These are phyloP conservation scores for Piper longum DNA, from an alignment of 164 flowering plant genomes.

Conservation along the genomic window DNA sequence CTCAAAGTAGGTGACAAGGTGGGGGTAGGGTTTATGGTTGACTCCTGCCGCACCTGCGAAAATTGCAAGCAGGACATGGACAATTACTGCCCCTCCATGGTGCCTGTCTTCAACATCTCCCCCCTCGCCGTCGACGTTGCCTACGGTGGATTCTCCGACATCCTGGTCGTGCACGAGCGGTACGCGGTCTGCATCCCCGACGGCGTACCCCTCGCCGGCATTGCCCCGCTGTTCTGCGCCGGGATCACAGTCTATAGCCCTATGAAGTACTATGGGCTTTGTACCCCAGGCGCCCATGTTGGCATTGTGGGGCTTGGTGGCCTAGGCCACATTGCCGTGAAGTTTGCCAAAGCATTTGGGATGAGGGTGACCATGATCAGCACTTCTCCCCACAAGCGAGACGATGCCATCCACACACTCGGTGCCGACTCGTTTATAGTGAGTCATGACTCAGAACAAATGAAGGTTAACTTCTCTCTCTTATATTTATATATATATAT, in stretches of 20 bases:
- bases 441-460: conserved; percentile 20
- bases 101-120: conserved; percentile 7
- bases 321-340: conserved; percentile 37
- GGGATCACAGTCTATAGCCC: conserved; percentile 23
- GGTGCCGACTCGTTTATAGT: conserved; percentile 38
- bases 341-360: conserved; percentile 2
- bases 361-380: conserved; percentile 5
- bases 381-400: background rate
- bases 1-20: conserved; percentile 28
- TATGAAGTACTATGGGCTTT: conserved; percentile 10
- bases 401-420: background rate
- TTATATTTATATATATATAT: background rate
- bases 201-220: conserved; percentile 4
- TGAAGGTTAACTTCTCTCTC: conserved; percentile 18
- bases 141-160: background rate
- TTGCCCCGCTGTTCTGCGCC: conserved; percentile 7
- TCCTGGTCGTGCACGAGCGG: background rate
- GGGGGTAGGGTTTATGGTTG: conserved; percentile 27
- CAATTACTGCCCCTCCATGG: conserved; percentile 23
- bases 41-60: conserved; percentile 24
- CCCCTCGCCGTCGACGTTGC: background rate
- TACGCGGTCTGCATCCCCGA: background rate
- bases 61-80: conserved; percentile 17
- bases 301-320: conserved; percentile 30
- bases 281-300: conserved; percentile 8